phyloP scores from a whole-genome alignment of 2,329 filamentous ascomycete species.

The Hymenoscyphus infarciens region DNA sequence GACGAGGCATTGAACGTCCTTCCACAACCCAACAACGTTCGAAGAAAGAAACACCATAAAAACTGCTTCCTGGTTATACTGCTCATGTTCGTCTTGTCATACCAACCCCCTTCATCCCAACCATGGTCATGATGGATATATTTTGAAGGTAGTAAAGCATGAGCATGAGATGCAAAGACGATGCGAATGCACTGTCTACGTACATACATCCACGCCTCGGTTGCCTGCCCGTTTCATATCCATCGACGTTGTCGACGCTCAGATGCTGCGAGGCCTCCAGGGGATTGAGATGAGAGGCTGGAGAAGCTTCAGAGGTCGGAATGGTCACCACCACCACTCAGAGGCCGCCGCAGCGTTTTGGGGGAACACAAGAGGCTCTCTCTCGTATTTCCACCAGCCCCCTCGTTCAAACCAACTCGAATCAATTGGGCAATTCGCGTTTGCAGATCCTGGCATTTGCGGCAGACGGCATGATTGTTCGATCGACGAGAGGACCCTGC shows the following conservation, averaged over 20 bases:
- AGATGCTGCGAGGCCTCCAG: not conserved
- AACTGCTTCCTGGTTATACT: not conserved
- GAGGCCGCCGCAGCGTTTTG: not conserved
- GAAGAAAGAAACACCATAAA: not conserved
- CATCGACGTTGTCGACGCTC: not conserved
- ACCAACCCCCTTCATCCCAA: not conserved
- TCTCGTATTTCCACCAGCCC: not conserved
- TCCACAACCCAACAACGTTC: not conserved
- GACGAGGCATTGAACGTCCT: not conserved
- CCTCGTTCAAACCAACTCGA: not conserved
- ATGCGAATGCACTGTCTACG: too few species aligned
- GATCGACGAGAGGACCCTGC: constrained; percentile 19
- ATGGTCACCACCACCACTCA: not conserved
- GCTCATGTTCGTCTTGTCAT: not conserved
- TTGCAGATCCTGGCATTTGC: constrained; percentile 27
- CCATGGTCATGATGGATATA: not conserved
- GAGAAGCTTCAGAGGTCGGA: not conserved
- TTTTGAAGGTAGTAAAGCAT: not conserved
- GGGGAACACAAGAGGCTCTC: constrained; percentile 2
- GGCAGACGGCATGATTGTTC: constrained; percentile 24
- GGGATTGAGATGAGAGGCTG: not conserved
- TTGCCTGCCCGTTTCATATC: not conserved
- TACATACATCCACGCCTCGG: too few species aligned
- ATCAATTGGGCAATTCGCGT: constrained; percentile 31
- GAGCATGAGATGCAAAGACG: not conserved